These are phyloP conservation scores for Phoenix dactylifera DNA, from an alignment of 176 grass and related monocot genomes.

Conservation along the genomic window DNA sequence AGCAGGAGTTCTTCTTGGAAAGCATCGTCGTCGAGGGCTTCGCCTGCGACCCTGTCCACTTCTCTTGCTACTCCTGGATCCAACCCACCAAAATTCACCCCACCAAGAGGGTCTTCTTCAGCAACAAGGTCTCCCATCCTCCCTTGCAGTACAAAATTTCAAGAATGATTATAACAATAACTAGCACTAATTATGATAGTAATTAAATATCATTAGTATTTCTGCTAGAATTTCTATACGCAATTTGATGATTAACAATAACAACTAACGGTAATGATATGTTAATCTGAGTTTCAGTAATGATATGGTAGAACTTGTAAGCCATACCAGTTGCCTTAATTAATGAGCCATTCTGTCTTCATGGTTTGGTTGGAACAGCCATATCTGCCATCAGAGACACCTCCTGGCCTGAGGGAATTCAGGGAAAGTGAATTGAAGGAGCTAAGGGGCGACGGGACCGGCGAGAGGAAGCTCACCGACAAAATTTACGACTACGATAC, in stretches of 20 bases:
- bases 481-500: slow-evolving; percentile 61
- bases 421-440: slow-evolving; percentile 40
- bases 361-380: slow-evolving; percentile 25
- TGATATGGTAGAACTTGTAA: no score
- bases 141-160: neutral
- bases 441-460: slow-evolving; percentile 48
- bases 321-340: no score
- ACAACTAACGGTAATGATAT: no score
- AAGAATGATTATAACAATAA: no score
- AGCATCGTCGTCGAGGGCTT: slow-evolving; percentile 79
- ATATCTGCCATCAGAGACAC: slow-evolving; percentile 73
- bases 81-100: slow-evolving; percentile 38
- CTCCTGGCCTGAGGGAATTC: slow-evolving; percentile 53
- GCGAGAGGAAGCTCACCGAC: slow-evolving; percentile 48
- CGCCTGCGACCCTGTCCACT: slow-evolving; percentile 41
- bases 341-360: neutral
- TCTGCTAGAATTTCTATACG: no score
- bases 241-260: no score
- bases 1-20: slow-evolving; percentile 75
- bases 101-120: slow-evolving; percentile 59
- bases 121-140: slow-evolving; percentile 31
- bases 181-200: no score
- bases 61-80: slow-evolving; percentile 83
- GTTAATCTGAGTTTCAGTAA: no score
- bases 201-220: no score